Evolutionary conservation across 352 stramenopile genomes (phyloP).

Genomic region (Ophiocytium majus): DNA sequence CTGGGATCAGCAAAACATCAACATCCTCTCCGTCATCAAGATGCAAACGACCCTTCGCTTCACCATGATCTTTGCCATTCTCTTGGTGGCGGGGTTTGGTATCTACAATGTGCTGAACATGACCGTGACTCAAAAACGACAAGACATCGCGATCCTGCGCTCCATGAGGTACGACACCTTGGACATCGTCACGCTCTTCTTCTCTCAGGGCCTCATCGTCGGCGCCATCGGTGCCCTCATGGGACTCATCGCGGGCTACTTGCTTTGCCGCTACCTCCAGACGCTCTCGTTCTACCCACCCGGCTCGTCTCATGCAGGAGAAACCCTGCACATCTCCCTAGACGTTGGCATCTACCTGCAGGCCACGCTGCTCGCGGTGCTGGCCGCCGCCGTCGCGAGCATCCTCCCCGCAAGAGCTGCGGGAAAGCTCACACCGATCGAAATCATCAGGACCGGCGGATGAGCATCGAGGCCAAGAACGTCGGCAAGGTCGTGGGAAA

Average conservation of each 20-base stretch:
- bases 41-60: neutral
- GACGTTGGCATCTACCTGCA: neutral
- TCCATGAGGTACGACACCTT: constrained; percentile 10
- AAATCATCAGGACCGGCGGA: constrained; percentile 8
- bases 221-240: neutral
- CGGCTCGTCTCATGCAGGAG: neutral
- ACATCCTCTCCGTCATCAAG: constrained; percentile 6
- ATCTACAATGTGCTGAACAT: constrained; percentile 13
- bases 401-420: constrained; percentile 4
- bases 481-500: neutral
- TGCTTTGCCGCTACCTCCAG: constrained; percentile 5
- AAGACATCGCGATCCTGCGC: neutral
- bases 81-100: neutral
- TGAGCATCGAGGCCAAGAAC: constrained; percentile 10
- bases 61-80: constrained; percentile 14
- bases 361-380: neutral
- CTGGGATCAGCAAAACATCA: constrained; percentile 15
- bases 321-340: constrained; percentile 9
- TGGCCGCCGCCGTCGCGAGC: neutral
- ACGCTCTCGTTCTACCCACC: neutral
- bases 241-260: neutral
- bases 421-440: neutral
- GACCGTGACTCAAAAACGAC: constrained; percentile 10
- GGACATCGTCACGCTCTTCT: constrained; percentile 6
- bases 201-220: constrained; percentile 5